A percentile compares a stretch with the other conserved stretches of the same genome.
phyloP scores from a whole-genome alignment of 2,329 filamentous ascomycete genomes.

The Penicillium sp. region DNA sequence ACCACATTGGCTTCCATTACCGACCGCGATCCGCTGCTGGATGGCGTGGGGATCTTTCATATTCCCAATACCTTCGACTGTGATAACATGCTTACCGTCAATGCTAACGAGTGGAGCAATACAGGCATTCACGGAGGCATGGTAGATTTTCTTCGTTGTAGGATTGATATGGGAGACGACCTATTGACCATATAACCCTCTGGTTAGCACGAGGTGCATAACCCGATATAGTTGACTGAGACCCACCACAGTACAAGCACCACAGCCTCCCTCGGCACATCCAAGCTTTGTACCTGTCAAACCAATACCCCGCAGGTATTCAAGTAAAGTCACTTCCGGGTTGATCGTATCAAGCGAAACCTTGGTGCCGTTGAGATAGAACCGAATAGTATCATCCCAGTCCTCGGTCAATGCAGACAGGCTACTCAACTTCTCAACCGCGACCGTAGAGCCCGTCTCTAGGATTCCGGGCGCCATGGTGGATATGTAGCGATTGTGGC shows the following conservation, averaged over 20 bases:
- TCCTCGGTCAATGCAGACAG: constrained; percentile 65
- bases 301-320: constrained; percentile 89
- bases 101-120: constrained; percentile 87
- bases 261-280: constrained; percentile 93
- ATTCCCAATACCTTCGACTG: constrained; percentile 91
- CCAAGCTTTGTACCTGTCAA: constrained; percentile 95
- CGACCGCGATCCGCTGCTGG: constrained; percentile 86
- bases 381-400: constrained; percentile 84
- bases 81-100: constrained; percentile 97
- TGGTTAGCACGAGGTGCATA: constrained; percentile 18
- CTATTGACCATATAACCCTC: constrained; percentile 31
- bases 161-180: constrained; percentile 90
- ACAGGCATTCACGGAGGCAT: constrained; percentile 95
- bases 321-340: constrained; percentile 85
- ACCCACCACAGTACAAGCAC: constrained; percentile 82
- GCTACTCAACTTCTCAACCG: constrained; percentile 43
- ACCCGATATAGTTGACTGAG: not conserved
- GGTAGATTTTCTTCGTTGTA: constrained; percentile 87
- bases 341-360: constrained; percentile 83
- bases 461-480: constrained; percentile 59
- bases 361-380: constrained; percentile 92
- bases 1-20: constrained; percentile 88
- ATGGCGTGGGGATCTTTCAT: constrained; percentile 81
- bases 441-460: constrained; percentile 45
- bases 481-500: constrained; percentile 1